Evolutionary conservation across 371 early-diverging fungal species (phyloP).

Genomic region (Haplosporangium sp.): DNA sequence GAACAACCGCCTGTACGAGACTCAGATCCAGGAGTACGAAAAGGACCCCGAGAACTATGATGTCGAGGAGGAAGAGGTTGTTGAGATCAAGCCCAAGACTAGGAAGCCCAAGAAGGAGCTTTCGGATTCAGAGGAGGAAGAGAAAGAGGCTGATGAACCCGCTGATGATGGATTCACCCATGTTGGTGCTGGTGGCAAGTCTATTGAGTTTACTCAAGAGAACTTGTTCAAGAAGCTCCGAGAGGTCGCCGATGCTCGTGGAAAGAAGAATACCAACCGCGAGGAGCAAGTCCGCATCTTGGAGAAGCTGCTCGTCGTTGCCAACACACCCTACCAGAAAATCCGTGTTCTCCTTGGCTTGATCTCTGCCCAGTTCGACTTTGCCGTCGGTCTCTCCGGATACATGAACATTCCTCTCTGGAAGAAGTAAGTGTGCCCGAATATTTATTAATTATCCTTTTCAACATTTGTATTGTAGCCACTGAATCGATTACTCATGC

Average conservation of each 20-base stretch:
- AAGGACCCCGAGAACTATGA: conserved; percentile 56
- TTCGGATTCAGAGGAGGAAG: conserved; percentile 61
- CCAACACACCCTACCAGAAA: conserved; percentile 83
- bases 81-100: conserved; percentile 45
- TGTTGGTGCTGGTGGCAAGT: conserved; percentile 88
- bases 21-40: conserved; percentile 78
- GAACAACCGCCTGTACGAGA: conserved; percentile 82
- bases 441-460: background rate
- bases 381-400: conserved; percentile 69
- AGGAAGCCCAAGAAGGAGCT: conserved; percentile 57
- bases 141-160: conserved; percentile 57
- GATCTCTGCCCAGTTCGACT: conserved; percentile 94
- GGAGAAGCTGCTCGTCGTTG: conserved; percentile 72
- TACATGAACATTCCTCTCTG: conserved; percentile 84
- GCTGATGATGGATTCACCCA: conserved; percentile 86
- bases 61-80: conserved; percentile 42
- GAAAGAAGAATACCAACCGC: conserved; percentile 94
- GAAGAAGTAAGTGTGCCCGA: conserved; percentile 63
- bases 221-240: conserved; percentile 84
- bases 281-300: conserved; percentile 77
- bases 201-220: conserved; percentile 72
- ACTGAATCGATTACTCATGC: background rate
- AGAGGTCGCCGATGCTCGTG: conserved; percentile 88
- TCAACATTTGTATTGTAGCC: background rate
- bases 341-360: conserved; percentile 88